Evolutionary conservation across 2,329 filamentous ascomycete genomes (phyloP), one percentile per base, ranked within the genome.

Genomic region (Cylindrodendrum hubeiense): DNA sequence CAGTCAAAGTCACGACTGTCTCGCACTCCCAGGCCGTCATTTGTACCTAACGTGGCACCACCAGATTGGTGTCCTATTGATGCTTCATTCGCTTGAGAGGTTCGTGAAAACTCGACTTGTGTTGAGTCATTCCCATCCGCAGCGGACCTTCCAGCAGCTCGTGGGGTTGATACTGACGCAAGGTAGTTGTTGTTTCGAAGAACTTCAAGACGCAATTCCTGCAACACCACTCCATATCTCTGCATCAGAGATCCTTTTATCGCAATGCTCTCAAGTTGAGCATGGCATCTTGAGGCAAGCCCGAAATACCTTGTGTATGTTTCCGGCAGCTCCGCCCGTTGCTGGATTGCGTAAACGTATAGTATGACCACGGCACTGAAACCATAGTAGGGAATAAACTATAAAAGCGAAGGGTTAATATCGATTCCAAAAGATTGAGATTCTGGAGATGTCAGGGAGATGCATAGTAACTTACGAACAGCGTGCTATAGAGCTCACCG

Each of bases 301-400:
- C 74, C 65, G 21, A 83, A 78, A 33, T 79, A 77, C 0, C 59
- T 56, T 3, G 72, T 62, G 60, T 78, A 79, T 3, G 67, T 71
- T 37, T 75, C 72, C 26, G 73, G 66, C 2, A 73, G 67, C 3
- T 71, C 64, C 4, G 72, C 66, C 2, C 76, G 66, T 33, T 79
- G 73, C 49, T 82, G 82, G 10, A 84, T 83, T 4, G 78, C 77
- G 44, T 81, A 82, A 3, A 84, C 78, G 60, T 84, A 84, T 4
- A 84, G 70, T 0, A 84, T 76, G 1, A 83, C 80, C 3, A 82
- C 79, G 0, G 82, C 83, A 12, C 76, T 82, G 50, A 84, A 85
- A 2, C 78, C 81, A 56, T 80, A 82, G 58, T 85, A 84, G 21
- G 81, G 80, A 1, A 51, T 55, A 17, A 66, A 66, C 64, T 66